Evolutionary conservation across 73 alveolate species (phyloP).

Genomic region (Urostyla sp.): DNA sequence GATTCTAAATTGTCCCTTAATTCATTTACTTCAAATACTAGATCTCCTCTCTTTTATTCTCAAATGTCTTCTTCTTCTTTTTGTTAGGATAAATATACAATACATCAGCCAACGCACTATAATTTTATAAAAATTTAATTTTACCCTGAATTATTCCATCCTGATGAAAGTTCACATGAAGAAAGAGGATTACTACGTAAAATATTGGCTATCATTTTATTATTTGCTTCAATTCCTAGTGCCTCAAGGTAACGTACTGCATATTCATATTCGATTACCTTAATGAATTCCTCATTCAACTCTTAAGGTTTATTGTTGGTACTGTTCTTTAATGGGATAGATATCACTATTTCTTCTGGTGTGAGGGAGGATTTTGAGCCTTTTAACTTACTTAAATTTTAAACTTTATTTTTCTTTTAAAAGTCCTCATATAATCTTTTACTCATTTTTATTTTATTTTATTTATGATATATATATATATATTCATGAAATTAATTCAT

Average conservation of each 20-base stretch:
- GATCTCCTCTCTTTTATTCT: slow-evolving; percentile 41
- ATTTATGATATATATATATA: too few species aligned
- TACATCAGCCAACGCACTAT: slow-evolving; percentile 74
- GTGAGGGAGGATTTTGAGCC: neutral
- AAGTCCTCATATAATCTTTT: slow-evolving; percentile 51
- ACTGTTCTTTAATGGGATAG: slow-evolving; percentile 73
- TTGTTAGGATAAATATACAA: slow-evolving; percentile 70
- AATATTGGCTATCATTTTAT: slow-evolving; percentile 59
- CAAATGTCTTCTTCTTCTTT: slow-evolving; percentile 62
- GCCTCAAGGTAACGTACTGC: slow-evolving; percentile 81
- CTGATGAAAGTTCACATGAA: slow-evolving; percentile 75
- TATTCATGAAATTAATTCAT: too few species aligned
- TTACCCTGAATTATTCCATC: slow-evolving; percentile 76
- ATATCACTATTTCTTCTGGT: slow-evolving; percentile 45
- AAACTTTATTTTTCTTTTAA: slow-evolving; percentile 49
- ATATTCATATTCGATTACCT: slow-evolving; percentile 83
- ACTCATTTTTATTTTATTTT: slow-evolving; percentile 33
- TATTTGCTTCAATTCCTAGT: slow-evolving; percentile 78
- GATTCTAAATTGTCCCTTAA: neutral
- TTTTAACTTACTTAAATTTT: slow-evolving; percentile 8
- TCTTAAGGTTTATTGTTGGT: slow-evolving; percentile 43
- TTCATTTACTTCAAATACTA: neutral
- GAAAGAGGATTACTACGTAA: slow-evolving; percentile 68
- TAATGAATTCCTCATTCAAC: slow-evolving; percentile 72
- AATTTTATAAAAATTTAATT: neutral